These are phyloP conservation scores for Venturia nashicola DNA, from an alignment of 2,329 filamentous ascomycete genomes.

Conservation along the genomic window DNA sequence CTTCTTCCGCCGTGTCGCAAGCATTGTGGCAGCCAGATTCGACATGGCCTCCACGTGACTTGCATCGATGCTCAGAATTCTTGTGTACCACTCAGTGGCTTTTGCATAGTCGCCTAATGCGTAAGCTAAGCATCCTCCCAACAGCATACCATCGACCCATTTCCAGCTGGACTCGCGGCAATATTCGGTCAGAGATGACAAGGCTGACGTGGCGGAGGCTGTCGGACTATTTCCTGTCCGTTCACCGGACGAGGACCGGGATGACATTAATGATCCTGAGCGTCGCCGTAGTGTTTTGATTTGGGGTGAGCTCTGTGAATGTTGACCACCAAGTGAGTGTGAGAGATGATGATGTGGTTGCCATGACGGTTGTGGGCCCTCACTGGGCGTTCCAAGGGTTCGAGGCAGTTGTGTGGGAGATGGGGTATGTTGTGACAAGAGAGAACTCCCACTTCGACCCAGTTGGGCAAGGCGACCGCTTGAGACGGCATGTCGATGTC, in stretches of 20 bases:
- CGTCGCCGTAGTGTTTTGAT: constrained; percentile 5
- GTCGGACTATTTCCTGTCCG: constrained; percentile 16
- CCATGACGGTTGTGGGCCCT: background rate
- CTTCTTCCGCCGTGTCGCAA: constrained; percentile 67
- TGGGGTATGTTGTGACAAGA: background rate
- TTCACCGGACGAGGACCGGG: background rate
- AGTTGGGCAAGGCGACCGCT: constrained; percentile 18
- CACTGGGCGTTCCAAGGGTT: background rate
- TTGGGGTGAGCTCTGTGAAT: background rate
- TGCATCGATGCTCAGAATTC: constrained; percentile 46
- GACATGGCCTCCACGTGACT: constrained; percentile 84
- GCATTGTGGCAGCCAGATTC: constrained; percentile 79
- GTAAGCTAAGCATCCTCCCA: constrained; percentile 86
- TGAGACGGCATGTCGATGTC: background rate
- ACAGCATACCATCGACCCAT: constrained; percentile 86
- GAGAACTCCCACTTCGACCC: constrained; percentile 17
- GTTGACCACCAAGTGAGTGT: background rate
- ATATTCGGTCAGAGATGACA: constrained; percentile 60
- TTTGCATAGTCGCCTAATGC: constrained; percentile 75
- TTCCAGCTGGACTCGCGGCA: constrained; percentile 73
- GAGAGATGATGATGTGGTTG: constrained; percentile 1
- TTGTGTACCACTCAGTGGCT: constrained; percentile 61
- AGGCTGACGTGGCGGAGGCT: constrained; percentile 49
- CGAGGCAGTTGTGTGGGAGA: background rate
- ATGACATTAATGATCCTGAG: constrained; percentile 3